Evolutionary conservation across 2,329 filamentous ascomycete genomes (phyloP).

Genomic region (Teratosphaeria epicoccoides): DNA sequence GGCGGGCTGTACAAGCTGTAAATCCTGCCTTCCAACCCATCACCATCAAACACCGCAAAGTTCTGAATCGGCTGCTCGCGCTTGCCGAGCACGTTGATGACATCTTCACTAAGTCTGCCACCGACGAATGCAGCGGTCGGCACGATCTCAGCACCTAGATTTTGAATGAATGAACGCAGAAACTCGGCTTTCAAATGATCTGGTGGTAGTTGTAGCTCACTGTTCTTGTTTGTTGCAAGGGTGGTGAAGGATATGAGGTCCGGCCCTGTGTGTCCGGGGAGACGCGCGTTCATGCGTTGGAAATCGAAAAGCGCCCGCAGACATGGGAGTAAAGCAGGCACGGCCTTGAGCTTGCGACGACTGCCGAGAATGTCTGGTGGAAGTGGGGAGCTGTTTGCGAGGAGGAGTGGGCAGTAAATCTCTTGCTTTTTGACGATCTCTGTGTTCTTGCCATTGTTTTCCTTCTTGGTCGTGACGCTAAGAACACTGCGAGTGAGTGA

Average conservation of each 20-base stretch:
- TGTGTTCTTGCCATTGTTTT: conserved; percentile 55
- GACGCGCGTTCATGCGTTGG: conserved; percentile 34
- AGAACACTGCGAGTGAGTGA: conserved; percentile 68
- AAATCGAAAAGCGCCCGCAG: conserved; percentile 88
- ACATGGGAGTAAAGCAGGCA: conserved; percentile 77
- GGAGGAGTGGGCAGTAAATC: conserved; percentile 73
- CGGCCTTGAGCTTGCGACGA: conserved; percentile 57
- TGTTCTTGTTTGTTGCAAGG: conserved; percentile 67
- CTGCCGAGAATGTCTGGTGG: conserved; percentile 56
- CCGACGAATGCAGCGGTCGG: conserved; percentile 84
- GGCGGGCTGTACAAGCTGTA: conserved; percentile 51
- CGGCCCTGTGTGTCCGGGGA: conserved; percentile 43
- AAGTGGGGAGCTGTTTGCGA: conserved; percentile 71
- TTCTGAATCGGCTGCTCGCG: conserved; percentile 95
- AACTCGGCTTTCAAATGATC: conserved; percentile 47
- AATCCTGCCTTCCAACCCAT: conserved; percentile 63
- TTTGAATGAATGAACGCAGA: conserved; percentile 74
- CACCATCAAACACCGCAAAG: conserved; percentile 82
- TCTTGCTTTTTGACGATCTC: conserved; percentile 90
- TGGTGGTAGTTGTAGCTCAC: conserved; percentile 44
- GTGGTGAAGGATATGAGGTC: conserved; percentile 69
- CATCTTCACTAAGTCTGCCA: conserved; percentile 84
- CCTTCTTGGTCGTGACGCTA: conserved; percentile 56
- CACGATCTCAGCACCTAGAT: conserved; percentile 71
- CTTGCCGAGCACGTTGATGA: conserved; percentile 88